Base-by-base conservation (phyloP, 1,284 basidiomycete genomes). In the Papiliotrema fonsecae region DNA sequence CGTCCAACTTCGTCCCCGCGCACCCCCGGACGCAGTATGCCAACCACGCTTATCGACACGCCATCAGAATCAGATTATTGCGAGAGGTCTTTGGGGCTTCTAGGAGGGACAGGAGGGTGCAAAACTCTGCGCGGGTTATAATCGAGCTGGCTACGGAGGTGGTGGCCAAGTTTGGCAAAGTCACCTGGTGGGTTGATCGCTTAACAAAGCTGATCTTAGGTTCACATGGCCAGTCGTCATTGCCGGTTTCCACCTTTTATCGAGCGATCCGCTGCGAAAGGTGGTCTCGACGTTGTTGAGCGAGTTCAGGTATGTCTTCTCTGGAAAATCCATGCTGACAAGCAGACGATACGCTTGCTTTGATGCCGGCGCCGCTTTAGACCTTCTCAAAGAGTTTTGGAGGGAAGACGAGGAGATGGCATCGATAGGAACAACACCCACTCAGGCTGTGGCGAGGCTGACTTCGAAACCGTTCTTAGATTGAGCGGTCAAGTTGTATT, bases 191-290 rank as follows among this genome's bases (percentile, higher is more conserved):
- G 49, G 66, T 56, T 9, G 5, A 22, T 19, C 13, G 11, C 31
- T 21, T 13, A 6, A 11, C 16, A 10, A 25, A 24, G 19, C 34
- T 4, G 11, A 36, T 14, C 9, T 3, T 22, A 71, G 69, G 69
- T 45, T 72, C 16, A 72, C 69, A 11, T 72, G 69, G 69, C 69
- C 69, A 2, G 61, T 70, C 22, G 45, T 72, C 19, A 67, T 70
- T 25, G 66, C 67, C 21, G 69, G 62, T 6, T 62, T 70, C 46
- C 59, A 69, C 47, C 64, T 72, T 21, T 59, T 59, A 6, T 52
- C 56, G 27, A 60, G 55, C 22, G 62, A 67, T 47, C 59, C 65
- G 13, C 57, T 57, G 4, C 55, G 69, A 10, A 52, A 52, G 27
- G 54, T 60, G 16, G 60, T 63, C 6, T 46, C 64, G 4, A 60